Evolutionary conservation across 495 filamentous ascomycete species (phyloP), one percentile per base, ranked within the genome.

Genomic region (Amniculicola lignicola): DNA sequence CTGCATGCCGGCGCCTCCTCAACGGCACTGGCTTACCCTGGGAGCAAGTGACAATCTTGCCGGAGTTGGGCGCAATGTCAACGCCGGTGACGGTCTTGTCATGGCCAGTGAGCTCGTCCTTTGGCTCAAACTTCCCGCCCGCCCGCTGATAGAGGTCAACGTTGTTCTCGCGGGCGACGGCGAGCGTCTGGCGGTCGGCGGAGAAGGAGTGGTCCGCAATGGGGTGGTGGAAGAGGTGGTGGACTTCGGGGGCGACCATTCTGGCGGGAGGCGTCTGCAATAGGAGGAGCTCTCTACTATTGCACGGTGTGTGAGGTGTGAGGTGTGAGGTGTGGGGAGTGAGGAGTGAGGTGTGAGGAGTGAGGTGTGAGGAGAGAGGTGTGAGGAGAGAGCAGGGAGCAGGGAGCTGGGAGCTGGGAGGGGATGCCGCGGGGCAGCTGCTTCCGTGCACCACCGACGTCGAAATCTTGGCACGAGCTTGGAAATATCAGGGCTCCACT

Each of bases 241-340:
- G 89, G 44, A 92, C 86, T 75, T 97, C 89, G 52, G 92, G 88
- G 54, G 84, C 63, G 39, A 87, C 77, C 92, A 96, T 97, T 63
- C 41, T 77, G 40, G 21, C 57, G 24, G n/a, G 5, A 25, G 9
- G 19, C 31, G 7, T 23, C 31, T 12, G 67, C 71, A 88, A 88
- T 92, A 96, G 93, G 93, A 98, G 92, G 82, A 87, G 81, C 91
- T 95, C 94, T 98, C 93, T 85, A 98, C 93, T 96, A 95, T 82
- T 88, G 81, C 79, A 33, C 36, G 27, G 35, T 37, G 1, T 5
- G 47, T 52, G 39, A 16, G 16, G 44, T n/a, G n/a, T n/a, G n/a
- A n/a, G n/a, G n/a, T n/a, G 3, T 29, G 25, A 31, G 21, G 44
- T 29, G 4, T 33, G 29, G 29, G 7, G 29, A 33, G 7, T 33